These are phyloP conservation scores for Elsinoe perseae DNA, from an alignment of 2,329 filamentous ascomycete genomes.

Conservation along the genomic window DNA sequence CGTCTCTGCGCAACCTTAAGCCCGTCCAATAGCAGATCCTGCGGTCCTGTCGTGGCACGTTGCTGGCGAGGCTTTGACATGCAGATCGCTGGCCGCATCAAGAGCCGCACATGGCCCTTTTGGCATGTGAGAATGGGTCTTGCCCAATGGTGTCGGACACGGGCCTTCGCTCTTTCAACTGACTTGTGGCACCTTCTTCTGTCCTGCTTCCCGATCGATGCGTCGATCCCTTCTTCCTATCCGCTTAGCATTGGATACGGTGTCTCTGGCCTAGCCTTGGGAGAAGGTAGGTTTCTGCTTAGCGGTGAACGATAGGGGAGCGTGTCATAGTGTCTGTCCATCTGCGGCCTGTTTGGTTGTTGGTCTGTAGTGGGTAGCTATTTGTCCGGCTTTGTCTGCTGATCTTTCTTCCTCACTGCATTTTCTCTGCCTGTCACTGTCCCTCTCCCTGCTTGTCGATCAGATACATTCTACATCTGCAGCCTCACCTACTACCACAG, in stretches of 20 bases:
- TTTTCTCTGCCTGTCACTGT: background rate
- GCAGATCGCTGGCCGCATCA: background rate
- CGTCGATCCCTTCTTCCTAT: background rate
- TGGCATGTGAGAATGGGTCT: slow-evolving; percentile 6
- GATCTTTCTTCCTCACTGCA: slow-evolving; percentile 6
- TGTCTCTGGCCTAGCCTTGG: slow-evolving; percentile 13
- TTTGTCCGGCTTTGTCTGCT: slow-evolving; percentile 13
- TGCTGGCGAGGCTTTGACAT: background rate
- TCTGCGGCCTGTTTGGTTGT: slow-evolving; percentile 11
- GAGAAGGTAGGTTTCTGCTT: slow-evolving; percentile 7
- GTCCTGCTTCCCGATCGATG: background rate
- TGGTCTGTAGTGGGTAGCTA: slow-evolving; percentile 11
- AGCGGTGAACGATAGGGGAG: slow-evolving; percentile 15
- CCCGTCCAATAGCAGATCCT: slow-evolving; percentile 1
- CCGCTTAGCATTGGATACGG: slow-evolving; percentile 6
- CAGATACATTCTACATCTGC: slow-evolving; percentile 10
- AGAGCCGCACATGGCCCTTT: slow-evolving; percentile 12
- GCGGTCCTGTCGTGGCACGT: slow-evolving; percentile 15
- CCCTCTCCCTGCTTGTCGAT: background rate
- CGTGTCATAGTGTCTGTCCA: slow-evolving; percentile 13
- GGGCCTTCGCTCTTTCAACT: background rate
- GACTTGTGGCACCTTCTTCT: slow-evolving; percentile 7
- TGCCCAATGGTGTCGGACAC: background rate
- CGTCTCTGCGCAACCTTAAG: no score
- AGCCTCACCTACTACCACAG: background rate